phyloP scores from a whole-genome alignment of 2,329 filamentous ascomycete genomes.

The Fusarium dlaminii region DNA sequence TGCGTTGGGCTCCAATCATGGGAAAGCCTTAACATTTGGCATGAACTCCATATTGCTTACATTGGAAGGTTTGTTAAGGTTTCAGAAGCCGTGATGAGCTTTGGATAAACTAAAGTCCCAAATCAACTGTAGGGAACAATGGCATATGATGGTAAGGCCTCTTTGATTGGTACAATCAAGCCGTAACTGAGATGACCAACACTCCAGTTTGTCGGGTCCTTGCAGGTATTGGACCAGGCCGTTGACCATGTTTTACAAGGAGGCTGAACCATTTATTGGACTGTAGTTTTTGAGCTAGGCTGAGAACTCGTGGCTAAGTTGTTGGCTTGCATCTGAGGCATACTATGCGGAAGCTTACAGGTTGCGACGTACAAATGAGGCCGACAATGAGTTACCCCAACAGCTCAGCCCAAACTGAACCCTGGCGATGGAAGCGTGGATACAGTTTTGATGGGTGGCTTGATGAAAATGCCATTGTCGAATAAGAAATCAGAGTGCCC shows the following conservation, averaged over 20 bases:
- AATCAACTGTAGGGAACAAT: neutral
- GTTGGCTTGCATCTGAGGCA: conserved; percentile 17
- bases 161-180: conserved; percentile 4
- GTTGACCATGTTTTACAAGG: neutral
- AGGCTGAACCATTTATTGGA: conserved; percentile 1
- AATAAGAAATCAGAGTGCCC: conserved; percentile 44
- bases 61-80: neutral
- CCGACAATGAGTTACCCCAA: conserved; percentile 12
- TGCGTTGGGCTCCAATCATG: conserved; percentile 30
- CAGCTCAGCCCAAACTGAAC: neutral
- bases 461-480: conserved; percentile 45
- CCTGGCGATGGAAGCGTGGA: conserved; percentile 14
- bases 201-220: conserved; percentile 20
- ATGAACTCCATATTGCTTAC: neutral
- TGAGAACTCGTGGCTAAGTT: conserved; percentile 5
- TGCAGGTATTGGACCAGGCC: conserved; percentile 4
- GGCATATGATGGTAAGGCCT: neutral
- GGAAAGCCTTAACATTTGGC: conserved; percentile 11
- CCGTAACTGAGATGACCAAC: conserved; percentile 2
- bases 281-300: neutral
- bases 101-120: neutral
- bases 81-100: neutral
- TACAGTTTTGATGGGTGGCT: conserved; percentile 13
- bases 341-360: conserved; percentile 13
- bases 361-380: conserved; percentile 23